These are phyloP conservation scores for Whalleya microplaca DNA, from an alignment of 2,329 filamentous ascomycete species.

Conservation along the genomic window DNA sequence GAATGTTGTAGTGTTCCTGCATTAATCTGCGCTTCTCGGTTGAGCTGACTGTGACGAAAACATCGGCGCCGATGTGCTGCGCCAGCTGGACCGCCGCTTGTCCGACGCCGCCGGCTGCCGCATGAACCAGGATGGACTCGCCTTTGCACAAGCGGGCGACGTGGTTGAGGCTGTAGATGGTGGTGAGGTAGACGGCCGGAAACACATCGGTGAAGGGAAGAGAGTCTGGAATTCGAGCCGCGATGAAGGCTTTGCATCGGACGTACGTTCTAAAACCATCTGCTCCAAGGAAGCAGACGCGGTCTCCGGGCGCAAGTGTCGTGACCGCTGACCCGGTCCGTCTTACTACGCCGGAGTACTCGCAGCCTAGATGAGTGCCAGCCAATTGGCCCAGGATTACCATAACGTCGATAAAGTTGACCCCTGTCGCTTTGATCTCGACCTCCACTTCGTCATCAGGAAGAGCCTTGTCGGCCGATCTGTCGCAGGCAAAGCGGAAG, in stretches of 20 bases:
- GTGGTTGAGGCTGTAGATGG: neutral
- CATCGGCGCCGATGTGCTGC: slow-evolving; percentile 1
- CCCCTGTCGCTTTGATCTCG: slow-evolving; percentile 17
- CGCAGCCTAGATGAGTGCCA: slow-evolving; percentile 6
- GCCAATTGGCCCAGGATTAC: slow-evolving; percentile 1
- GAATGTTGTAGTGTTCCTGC: slow-evolving; percentile 12
- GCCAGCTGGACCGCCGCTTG: slow-evolving; percentile 8
- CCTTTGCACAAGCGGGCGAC: neutral
- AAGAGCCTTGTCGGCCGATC: neutral
- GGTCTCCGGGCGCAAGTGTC: slow-evolving; percentile 1
- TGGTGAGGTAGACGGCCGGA: neutral
- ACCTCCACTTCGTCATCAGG: slow-evolving; percentile 17
- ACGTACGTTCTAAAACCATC: neutral
- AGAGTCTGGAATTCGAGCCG: neutral
- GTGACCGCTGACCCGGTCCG: neutral
- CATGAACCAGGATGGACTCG: slow-evolving; percentile 9
- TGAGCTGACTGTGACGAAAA: slow-evolving; percentile 17
- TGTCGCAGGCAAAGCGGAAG: slow-evolving; percentile 3
- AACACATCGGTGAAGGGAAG: neutral
- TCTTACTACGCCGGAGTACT: slow-evolving; percentile 8
- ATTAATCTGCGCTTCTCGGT: slow-evolving; percentile 17
- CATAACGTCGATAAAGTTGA: slow-evolving; percentile 16
- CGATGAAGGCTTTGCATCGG: neutral
- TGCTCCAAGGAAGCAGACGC: neutral
- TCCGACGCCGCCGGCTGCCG: slow-evolving; percentile 6